Conservation (phyloP, 768 basidiomycete species). For the Clathrus columnatus region DNA sequence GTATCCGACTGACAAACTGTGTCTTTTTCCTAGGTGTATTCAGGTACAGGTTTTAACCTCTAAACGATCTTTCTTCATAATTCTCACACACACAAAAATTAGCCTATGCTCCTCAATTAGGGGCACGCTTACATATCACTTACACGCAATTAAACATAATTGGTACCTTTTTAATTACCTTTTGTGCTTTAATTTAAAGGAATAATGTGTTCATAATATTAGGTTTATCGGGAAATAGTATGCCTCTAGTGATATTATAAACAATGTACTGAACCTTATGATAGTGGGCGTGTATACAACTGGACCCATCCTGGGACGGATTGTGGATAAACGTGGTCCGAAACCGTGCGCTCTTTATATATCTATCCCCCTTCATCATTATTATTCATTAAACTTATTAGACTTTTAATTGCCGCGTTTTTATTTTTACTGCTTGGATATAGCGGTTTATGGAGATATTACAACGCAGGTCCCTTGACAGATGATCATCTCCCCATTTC, state of each 20-base stretch:
- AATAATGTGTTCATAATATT: background rate
- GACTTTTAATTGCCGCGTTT: conserved; percentile 52
- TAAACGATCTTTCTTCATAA: background rate
- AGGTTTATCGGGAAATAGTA: conserved; percentile 62
- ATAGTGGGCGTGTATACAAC: conserved; percentile 68
- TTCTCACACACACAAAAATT: conserved; percentile 4
- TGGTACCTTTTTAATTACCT: conserved; percentile 25
- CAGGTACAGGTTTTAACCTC: conserved; percentile 20
- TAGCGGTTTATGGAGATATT: conserved; percentile 60
- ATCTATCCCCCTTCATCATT: background rate
- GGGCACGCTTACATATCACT: conserved; percentile 59
- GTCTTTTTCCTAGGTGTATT: conserved; percentile 23
- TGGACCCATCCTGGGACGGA: conserved; percentile 71
- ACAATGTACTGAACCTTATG: background rate
- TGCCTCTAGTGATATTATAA: conserved; percentile 17
- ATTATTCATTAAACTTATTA: conserved; percentile 14
- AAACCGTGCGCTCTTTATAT: conserved; percentile 26
- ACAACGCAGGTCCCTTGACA: conserved; percentile 41
- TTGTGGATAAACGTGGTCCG: conserved; percentile 70
- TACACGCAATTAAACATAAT: conserved; percentile 80
- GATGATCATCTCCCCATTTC: conserved; percentile 28
- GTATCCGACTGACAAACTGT: background rate
- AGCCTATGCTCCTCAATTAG: conserved; percentile 87
- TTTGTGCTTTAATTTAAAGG: background rate
- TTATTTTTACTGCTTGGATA: conserved; percentile 63